Conservation (phyloP, 345 rosid species). For the Citrus maxima region DNA sequence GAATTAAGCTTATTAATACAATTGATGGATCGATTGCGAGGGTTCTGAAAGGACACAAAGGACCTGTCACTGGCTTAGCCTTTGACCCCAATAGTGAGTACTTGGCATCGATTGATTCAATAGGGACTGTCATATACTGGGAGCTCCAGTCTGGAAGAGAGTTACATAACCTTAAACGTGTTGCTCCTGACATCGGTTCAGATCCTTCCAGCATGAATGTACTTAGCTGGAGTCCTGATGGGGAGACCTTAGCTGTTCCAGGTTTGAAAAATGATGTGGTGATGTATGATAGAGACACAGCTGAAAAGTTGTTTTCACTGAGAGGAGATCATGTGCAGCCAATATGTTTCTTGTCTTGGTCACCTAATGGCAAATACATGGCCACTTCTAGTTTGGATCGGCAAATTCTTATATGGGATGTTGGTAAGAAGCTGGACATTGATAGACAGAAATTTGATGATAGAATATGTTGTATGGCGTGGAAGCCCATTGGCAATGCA, state of each 20-base stretch:
- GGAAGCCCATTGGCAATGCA: slow-evolving; percentile 90
- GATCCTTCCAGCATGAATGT: slow-evolving; percentile 59
- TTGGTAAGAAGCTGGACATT: slow-evolving; percentile 76
- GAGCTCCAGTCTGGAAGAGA: slow-evolving; percentile 71
- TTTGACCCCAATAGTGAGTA: slow-evolving; percentile 79
- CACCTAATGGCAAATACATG: slow-evolving; percentile 92
- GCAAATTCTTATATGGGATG: slow-evolving; percentile 90
- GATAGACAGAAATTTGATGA: slow-evolving; percentile 83
- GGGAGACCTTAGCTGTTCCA: slow-evolving; percentile 81
- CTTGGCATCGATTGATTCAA: slow-evolving; percentile 80
- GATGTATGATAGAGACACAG: slow-evolving; percentile 90
- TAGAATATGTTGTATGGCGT: slow-evolving; percentile 74
- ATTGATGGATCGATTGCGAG: slow-evolving; percentile 90
- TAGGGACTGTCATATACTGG: slow-evolving; percentile 82
- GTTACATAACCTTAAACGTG: slow-evolving; percentile 56
- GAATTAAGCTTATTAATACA: slow-evolving; percentile 86
- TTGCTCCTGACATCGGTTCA: slow-evolving; percentile 63
- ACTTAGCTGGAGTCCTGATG: slow-evolving; percentile 94
- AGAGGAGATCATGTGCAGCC: slow-evolving; percentile 79
- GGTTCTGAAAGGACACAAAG: slow-evolving; percentile 85
- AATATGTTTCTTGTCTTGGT: slow-evolving; percentile 77
- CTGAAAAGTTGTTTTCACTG: slow-evolving; percentile 75
- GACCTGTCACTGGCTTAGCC: slow-evolving; percentile 79
- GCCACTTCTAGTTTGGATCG: slow-evolving; percentile 87
- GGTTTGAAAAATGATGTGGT: slow-evolving; percentile 84